These are phyloP conservation scores for Podospora pseudopauciseta DNA, from an alignment of 495 filamentous ascomycete species.

Conservation along the genomic window DNA sequence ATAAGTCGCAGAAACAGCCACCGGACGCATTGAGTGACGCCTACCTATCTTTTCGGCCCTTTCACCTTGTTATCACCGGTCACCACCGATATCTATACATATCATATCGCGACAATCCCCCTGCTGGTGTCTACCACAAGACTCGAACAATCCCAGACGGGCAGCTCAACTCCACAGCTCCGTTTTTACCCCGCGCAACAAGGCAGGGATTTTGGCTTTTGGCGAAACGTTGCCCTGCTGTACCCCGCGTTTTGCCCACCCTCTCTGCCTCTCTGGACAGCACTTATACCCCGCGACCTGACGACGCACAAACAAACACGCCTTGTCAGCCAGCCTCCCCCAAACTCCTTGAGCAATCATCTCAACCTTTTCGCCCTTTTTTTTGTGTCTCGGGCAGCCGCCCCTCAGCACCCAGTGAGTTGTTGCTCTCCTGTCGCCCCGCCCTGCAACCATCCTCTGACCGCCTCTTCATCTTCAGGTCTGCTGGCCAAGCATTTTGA, in stretches of 20 bases:
- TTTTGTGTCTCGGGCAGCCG: not conserved
- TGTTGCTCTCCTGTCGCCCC: not conserved
- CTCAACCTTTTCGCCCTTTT: not conserved
- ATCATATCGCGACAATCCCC: not conserved
- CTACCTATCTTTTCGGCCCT: not conserved
- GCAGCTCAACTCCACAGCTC: not conserved
- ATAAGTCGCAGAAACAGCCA: not conserved
- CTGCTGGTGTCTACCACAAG: not conserved
- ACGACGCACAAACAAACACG: not conserved
- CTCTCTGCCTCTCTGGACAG: not conserved
- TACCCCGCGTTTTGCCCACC: slow-evolving; percentile 13
- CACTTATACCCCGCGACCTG: not conserved
- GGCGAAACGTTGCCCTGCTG: slow-evolving; percentile 6
- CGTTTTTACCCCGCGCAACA: slow-evolving; percentile 3
- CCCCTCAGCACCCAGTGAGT: not conserved
- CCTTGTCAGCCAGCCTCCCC: not conserved
- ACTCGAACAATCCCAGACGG: not conserved
- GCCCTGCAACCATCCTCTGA: not conserved
- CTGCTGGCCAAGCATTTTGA: slow-evolving; percentile 15
- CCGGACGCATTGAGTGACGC: not conserved
- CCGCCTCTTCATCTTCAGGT: slow-evolving; percentile 3
- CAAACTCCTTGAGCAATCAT: not conserved
- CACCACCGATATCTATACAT: not conserved
- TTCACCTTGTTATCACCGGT: not conserved
- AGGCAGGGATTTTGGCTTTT: not conserved